Base-by-base conservation (phyloP, 2,329 filamentous ascomycete genomes). In the Colletotrichum tofieldiae region DNA sequence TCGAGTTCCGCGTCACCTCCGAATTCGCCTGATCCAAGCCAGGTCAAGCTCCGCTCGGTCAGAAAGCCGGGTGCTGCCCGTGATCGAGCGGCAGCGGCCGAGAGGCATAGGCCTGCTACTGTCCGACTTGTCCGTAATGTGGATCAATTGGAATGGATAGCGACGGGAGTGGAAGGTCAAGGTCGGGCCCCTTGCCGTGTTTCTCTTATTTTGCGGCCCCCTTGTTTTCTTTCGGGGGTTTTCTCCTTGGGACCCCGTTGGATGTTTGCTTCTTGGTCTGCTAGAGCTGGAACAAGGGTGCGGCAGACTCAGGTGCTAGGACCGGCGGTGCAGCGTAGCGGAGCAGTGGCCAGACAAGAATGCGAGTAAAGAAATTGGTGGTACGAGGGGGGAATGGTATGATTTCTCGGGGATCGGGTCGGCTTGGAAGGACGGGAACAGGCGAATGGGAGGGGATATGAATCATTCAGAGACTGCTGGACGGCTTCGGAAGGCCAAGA, bases 371-470 rank as follows among this genome's bases (percentile, higher is more conserved):
- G 37, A 29, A 23, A 45, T 23, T 41, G 51, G 47, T 67, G 18
- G 60, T 51, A 63, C 60, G 47, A 37, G 16, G 37, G 47, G 52
- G 37, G 35, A 41, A 58, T 71, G 47, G 55, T 61, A 20, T 41
- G 63, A 41, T 35, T 60, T 45, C 52, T 62, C 39, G 41, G 52
- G 70, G 54, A 32, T 59, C 39, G 51, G 59, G 56, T 71, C 41
- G 47, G 60, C 47, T 41, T 60, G 29, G 43, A 20, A 41, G 39
- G 61, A 61, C 55, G 47, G 54, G 51, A 59, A 73, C 54, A 63
- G 69, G 69, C 69, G 55, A 73, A 70, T 65, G 41, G 54, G 67
- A 61, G 39, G 55, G 61, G 61, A 58, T 71, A 73, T 73, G 71
- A 66, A 70, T 71, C 71, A 65, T 71, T 66, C 67, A 71, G 66